Percentiles rank a stretch among this genome's conserved stretches.
phyloP scores from a whole-genome alignment of 2,329 filamentous ascomycete species.

The Talaromyces verruculosus region DNA sequence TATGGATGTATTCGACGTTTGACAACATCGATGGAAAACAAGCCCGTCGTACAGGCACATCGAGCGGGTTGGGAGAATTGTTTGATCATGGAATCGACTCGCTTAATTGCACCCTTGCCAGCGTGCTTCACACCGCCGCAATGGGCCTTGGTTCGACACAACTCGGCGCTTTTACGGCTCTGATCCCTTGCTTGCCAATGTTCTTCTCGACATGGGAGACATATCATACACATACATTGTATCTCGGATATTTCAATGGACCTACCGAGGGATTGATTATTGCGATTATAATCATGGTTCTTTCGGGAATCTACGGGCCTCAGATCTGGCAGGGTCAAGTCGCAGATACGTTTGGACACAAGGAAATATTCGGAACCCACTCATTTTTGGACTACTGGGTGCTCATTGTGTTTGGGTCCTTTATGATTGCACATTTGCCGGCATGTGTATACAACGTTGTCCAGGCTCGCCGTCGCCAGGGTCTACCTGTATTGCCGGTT shows the following conservation, averaged over 20 bases:
- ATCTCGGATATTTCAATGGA: conserved; percentile 94
- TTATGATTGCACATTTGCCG: conserved; percentile 75
- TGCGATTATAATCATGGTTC: conserved; percentile 79
- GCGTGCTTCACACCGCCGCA: conserved; percentile 84
- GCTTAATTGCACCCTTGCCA: conserved; percentile 92
- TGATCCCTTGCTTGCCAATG: conserved; percentile 92
- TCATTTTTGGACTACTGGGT: conserved; percentile 90
- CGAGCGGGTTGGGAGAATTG: conserved; percentile 89
- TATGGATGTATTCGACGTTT: conserved; percentile 99
- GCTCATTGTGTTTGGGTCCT: conserved; percentile 63
- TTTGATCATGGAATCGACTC: conserved; percentile 99
- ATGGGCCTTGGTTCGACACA: conserved; percentile 86
- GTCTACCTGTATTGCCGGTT: conserved; percentile 73
- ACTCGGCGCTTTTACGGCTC: conserved; percentile 84
- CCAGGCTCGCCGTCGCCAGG: conserved; percentile 68
- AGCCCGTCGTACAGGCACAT: conserved; percentile 89
- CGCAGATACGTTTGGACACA: conserved; percentile 65
- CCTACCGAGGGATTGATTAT: conserved; percentile 94
- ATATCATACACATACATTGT: conserved; percentile 96
- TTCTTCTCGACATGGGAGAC: conserved; percentile 99
- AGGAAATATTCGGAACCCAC: conserved; percentile 64
- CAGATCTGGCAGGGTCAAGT: conserved; percentile 80
- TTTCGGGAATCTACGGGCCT: conserved; percentile 84
- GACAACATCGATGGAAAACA: conserved; percentile 99
- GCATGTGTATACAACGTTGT: conserved; percentile 87